Percentiles rank a stretch among this genome's conserved stretches.
phyloP scores from a whole-genome alignment of 106 monocot genomes.

The Acanthochlamys bracteata region DNA sequence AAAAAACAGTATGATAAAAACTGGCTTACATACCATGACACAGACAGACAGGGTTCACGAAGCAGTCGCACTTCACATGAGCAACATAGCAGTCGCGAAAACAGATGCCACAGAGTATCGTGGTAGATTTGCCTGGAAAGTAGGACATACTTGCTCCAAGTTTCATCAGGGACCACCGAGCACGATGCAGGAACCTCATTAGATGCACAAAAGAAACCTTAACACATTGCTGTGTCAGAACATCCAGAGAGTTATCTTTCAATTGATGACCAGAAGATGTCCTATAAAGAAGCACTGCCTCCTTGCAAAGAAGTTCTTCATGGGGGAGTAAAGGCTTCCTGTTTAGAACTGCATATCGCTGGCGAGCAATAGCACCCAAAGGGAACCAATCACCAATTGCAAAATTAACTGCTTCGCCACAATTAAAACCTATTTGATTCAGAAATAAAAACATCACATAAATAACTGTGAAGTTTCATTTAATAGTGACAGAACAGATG shows the following conservation, averaged over 20 bases:
- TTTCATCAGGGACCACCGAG: slow-evolving; percentile 34
- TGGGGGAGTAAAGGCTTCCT: slow-evolving; percentile 64
- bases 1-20: neutral
- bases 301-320: slow-evolving; percentile 89
- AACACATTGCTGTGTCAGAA: slow-evolving; percentile 20
- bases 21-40: slow-evolving; percentile 42
- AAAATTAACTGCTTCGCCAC: slow-evolving; percentile 98
- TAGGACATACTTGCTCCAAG: slow-evolving; percentile 13
- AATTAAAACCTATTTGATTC: slow-evolving; percentile 69
- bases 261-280: slow-evolving; percentile 4
- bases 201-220: slow-evolving; percentile 55
- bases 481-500: too few species aligned
- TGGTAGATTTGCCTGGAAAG: slow-evolving; percentile 2
- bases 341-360: slow-evolving; percentile 71
- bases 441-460: neutral
- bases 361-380: slow-evolving; percentile 63
- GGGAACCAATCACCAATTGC: slow-evolving; percentile 92
- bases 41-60: slow-evolving; percentile 41
- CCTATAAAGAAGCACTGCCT: slow-evolving; percentile 52
- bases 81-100: slow-evolving; percentile 51
- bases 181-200: slow-evolving; percentile 51
- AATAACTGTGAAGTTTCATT: neutral
- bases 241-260: slow-evolving; percentile 17
- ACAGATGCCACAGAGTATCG: slow-evolving; percentile 42
- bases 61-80: slow-evolving; percentile 50